phyloP scores from a whole-genome alignment of 305 asterid genomes.

The Fraxinus floribunda region DNA sequence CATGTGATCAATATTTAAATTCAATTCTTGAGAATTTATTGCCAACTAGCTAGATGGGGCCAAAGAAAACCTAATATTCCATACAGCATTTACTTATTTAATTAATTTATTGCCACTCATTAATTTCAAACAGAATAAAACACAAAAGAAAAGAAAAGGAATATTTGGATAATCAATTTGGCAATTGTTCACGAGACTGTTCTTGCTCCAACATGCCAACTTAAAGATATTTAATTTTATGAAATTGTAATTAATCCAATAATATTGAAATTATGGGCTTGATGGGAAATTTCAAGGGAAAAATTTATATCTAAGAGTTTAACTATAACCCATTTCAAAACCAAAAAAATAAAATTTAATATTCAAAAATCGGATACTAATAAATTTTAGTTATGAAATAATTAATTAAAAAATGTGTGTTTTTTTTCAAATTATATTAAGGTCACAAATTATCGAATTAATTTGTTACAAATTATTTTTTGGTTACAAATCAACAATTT shows the following conservation, averaged over 20 bases:
- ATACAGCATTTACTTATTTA: not conserved
- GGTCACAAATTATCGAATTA: too few species aligned
- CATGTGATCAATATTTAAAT: not conserved
- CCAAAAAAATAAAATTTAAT: too few species aligned
- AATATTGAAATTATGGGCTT: not conserved
- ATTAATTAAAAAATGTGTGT: too few species aligned
- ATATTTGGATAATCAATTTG: not conserved
- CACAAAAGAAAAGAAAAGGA: not conserved
- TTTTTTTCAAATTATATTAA: too few species aligned
- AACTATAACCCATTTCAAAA: too few species aligned
- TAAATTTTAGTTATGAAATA: too few species aligned
- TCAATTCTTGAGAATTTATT: not conserved
- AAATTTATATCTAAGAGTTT: too few species aligned
- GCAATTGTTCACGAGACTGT: not conserved
- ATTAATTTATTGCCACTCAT: not conserved
- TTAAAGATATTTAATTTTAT: not conserved
- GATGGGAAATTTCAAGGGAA: too few species aligned
- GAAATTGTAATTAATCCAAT: not conserved
- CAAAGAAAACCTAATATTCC: not conserved
- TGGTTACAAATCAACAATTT: too few species aligned
- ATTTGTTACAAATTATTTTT: too few species aligned
- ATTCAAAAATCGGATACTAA: too few species aligned
- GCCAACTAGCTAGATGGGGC: not conserved
- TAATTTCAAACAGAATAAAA: not conserved
- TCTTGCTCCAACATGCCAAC: not conserved